Base-by-base conservation (phyloP, 1,284 basidiomycete species). In the Polyporus tsugae region DNA sequence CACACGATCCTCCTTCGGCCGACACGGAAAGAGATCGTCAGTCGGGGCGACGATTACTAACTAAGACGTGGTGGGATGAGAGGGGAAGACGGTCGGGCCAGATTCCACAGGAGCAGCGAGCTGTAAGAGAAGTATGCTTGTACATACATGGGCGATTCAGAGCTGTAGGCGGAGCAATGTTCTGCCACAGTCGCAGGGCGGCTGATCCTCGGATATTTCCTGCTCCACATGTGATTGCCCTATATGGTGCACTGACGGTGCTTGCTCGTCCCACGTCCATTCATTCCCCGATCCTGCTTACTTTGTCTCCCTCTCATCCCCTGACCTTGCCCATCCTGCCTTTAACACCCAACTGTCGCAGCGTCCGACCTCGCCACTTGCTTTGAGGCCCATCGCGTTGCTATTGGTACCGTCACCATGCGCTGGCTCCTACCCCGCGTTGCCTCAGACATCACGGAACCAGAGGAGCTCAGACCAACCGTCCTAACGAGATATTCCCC, bases 1-100 rank as follows among this genome's bases (percentile, higher is more conserved):
- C 96, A 99, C 81, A 98, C 96, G 19, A 96, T 98, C 72, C 80
- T 98, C 42, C 84, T 98, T 58, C 79, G 80, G 46, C 80, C 97
- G 46, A 98, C 95, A 2, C 91, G 92, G 75, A 98, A 98, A 78
- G 98, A 99, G 82, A 91, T 99, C 7, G 95, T 99, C 46, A 96
- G 94, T 75, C 87, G 96, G 73, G 97, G 97, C 39, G 93, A 95
- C 71, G 97, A 99, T 80, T 99, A 97, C 73, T 82, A 73, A 68
- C 55, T 60, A 6, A 5, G 53, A 22, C 15, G 52, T 55, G 2
- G 33, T 22, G n/a, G 44, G 22, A n/a, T 10, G 46, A 49, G 46
- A 49, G 46, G 46, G 46, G 46, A 22, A 49, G 46, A 49, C 25
- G 46, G 46, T 11, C 46, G 25, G 29, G 52, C 17, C 11, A 55